phyloP scores from a whole-genome alignment of 2,329 filamentous ascomycete genomes.

The Curvularia sp. region DNA sequence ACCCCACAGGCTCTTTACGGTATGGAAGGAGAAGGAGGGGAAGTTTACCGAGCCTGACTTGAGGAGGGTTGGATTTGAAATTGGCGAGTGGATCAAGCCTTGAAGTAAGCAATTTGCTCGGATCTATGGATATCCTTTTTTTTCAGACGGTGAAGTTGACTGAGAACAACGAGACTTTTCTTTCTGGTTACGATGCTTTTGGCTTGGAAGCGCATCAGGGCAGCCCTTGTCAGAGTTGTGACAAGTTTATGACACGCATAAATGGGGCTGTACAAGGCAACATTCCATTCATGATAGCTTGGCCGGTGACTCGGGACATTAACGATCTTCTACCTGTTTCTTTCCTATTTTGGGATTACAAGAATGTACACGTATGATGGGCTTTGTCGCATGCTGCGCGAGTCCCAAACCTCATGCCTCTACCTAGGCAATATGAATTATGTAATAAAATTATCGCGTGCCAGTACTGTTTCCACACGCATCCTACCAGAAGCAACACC shows the following conservation, averaged over 20 bases:
- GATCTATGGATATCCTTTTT: not conserved
- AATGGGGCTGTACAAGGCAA: not conserved
- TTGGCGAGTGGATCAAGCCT: slow-evolving; percentile 75
- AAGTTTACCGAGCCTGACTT: slow-evolving; percentile 60
- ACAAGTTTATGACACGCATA: not conserved
- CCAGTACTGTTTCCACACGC: no score
- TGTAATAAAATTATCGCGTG: not conserved
- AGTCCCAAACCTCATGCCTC: not conserved
- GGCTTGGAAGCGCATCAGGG: not conserved
- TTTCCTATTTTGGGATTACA: not conserved
- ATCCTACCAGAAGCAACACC: slow-evolving; percentile 4
- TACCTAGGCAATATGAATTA: no score
- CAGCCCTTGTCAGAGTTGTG: not conserved
- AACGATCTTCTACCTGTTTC: not conserved
- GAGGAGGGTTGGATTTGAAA: slow-evolving; percentile 82
- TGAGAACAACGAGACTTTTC: not conserved
- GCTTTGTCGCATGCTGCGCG: not conserved
- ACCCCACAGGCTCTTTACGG: slow-evolving; percentile 50
- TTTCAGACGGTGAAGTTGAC: slow-evolving; percentile 5
- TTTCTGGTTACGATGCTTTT: slow-evolving; percentile 1
- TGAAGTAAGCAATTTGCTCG: slow-evolving; percentile 12
- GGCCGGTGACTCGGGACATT: not conserved
- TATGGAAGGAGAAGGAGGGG: slow-evolving; percentile 42
- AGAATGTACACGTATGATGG: not conserved
- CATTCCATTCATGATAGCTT: slow-evolving; percentile 8